Evolutionary conservation across 441 rosid genomes (phyloP), one percentile per base, ranked within the genome.

Genomic region (Populus hybrid): DNA sequence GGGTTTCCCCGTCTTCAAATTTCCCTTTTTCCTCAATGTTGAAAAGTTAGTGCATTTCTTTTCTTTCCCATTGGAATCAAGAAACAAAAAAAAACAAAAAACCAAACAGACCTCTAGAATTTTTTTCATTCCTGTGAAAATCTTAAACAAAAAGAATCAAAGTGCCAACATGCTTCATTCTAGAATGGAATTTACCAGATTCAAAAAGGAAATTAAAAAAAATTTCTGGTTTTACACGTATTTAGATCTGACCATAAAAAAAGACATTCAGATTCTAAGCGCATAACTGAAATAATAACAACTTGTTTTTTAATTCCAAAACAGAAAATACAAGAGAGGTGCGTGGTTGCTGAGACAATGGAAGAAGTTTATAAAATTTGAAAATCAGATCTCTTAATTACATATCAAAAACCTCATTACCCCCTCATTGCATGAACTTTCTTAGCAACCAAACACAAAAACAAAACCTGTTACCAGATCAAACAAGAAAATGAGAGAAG

Each of bases 221-320:
- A 67, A 26, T 5, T 2, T 5, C 8, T 6, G 70, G 12, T 61
- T 61, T 32, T 26, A 67, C 8, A 42, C 67, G 68, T 68, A 70
- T 24, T 75, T 42, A 11, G 87, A 85, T 85, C 84, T 80, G 81
- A 74, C n/a, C 69, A 32, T 57, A 10, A 28, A 79, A 79, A 35
- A 11, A n/a, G 46, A 40, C 46, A 40, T 0, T 40, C 46, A 80
- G 18, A 74, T 69, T 54, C 24, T 20, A 28, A 12, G 68, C 34
- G 8, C 59, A 2, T 66, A 20, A 20, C n/a, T 10, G 8, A 30
- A 67, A 26, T 14, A 67, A 67, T 28, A 69, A 34, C 23, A 79
- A 26, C 0, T 14, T 30, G 66, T n/a, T 61, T 54, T 54, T 61
- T n/a, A 4, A 59, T n/a, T n/a, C 26, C 9, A 59, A 3, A n/a